Base-by-base conservation (phyloP, 1,139 yeast species). In the Debaryomycetaceae sp. region DNA sequence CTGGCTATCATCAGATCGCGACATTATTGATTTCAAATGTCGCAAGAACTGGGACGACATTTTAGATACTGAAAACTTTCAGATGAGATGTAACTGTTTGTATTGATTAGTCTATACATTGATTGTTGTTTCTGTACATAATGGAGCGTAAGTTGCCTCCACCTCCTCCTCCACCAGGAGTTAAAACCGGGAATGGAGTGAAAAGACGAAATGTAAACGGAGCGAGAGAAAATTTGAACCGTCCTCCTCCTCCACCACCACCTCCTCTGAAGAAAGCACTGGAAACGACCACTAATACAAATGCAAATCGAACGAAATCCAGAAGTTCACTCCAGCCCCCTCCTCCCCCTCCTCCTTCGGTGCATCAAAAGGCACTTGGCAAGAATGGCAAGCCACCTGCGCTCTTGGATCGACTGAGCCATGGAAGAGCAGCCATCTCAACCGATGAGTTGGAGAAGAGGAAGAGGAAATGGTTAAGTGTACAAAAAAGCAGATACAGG, bases 381-480 rank as follows among this genome's bases (percentile, higher is more conserved):
- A 9, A 24, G n/a, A 19, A 17, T 16, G 19, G 31, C 24, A 17
- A 26, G 14, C 31, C 40, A 8, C 33, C 33, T 8, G 14, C 38
- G 38, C 18, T 43, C 22, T 34, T 37, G 34, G 35, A 41, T 33
- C 33, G 26, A 36, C 14, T 30, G 37, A 29, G 28, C 33, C 9
- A 15, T 11, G 16, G 14, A 7, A 31, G 35, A 18, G 15, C 37
- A 17, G 31, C 30, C 17, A 31, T 38, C 6, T 26, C 36, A 13
- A 19, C 42, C 7, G 53, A 53, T 14, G 61, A 57, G 31, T 50
- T 78, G 1, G 65, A 69, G 11, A 59, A 63, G n/a, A 65, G 79
- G 43, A 77, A 79, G 48, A 65, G 70, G 40, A 72, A 73, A 53
- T 87, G 95, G 95, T 66, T 74, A n/a, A 78, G 73, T 41, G 41